Evolutionary conservation across 805 yeast genomes (phyloP), one percentile per base, ranked within the genome.

Genomic region (Zygosaccharomyces gambellarensis): DNA sequence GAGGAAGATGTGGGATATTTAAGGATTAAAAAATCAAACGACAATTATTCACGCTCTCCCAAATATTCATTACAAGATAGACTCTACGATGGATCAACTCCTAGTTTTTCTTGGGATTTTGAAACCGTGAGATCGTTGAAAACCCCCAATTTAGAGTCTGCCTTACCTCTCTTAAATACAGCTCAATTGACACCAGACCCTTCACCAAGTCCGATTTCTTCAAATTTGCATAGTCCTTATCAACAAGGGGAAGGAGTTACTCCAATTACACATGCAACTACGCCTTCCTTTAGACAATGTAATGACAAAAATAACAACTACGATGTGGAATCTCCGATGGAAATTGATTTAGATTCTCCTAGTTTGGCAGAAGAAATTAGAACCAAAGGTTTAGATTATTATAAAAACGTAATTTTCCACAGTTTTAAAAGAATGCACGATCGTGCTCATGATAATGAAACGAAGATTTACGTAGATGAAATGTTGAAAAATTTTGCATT

Each of bases 401-500:
- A 65, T 46, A 73, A 72, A 11, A 73, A 75, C 42, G 70, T 78
- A 1, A 62, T 80, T 6, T 59, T 70, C 17, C 69, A 71, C 57
- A 74, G 80, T 51, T 67, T 80, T 39, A 68, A 68, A 46, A 68
- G 76, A 52, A 81, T 82, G 42, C 65, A 71, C 51, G 66, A 61
- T 27, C 71, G 90, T 41, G 84, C 87, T 2, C 71, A 71, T 34
- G 70, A 76, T n/a, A 68, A 65, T 9, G 72, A 67, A 22, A 80
- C 88, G 0, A 75, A 71, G 43, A 50, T 54, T 2, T 66, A 74
- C 5, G 85, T 84, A 25, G 61, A 70, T 34, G 53, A 63, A 2
- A 62, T 85, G 44, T 68, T 71, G 32, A 58, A 66, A 5, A 65
- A 65, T 9, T 65, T 85, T 34, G 61, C 67, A 2, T 62, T 61